Base-by-base conservation (phyloP, 805 yeast genomes). In the Candida chauliodis region DNA sequence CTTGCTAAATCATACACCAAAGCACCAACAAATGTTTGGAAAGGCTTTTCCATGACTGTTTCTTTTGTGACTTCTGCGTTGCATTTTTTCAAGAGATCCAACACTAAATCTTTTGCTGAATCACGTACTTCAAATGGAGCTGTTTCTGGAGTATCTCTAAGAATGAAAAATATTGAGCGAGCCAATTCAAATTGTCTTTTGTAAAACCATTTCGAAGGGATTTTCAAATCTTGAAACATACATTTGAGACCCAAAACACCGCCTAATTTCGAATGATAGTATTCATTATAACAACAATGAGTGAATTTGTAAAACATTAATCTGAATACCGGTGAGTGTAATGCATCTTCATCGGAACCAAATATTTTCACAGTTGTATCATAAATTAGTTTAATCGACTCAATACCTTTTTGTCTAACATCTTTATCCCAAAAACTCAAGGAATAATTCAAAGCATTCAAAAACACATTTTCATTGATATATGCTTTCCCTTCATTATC, bases 1-100 rank as follows among this genome's bases (percentile, higher is more conserved):
- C 93, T 89, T 27, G 95, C 93, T 42, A 93, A 72, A 55, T 93
- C 99, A 53, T 89, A 89, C 2, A 91, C 95, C 47, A 95, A 71
- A 19, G 91, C 83, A n/a, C 95, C 88, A 24, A 87, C 78, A 18
- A 93, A 71, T 10, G 90, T 81, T 49, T 81, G 87, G 59, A 88
- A 82, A 20, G 86, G 81, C 48, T 85, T 83, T 41, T 83, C 79
- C 45, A 73, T 58, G 16, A 84, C 78, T 5, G 80, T 78, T 27
- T 78, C 81, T 32, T 77, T 78, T 0, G 81, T 70, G 1, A 82
- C 67, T 23, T 70, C 80, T 3, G 49, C 52, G 42, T 85, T 86
- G 50, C 95, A 88, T 5, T 75, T 77, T 23, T 63, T 71, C 25
- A 95, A 59, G 14, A 89, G 68, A 36, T 76, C 73, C 40, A 81